Evolutionary conservation across 176 grass and related monocot species (phyloP), one percentile per base, ranked within the genome.

Genomic region (Oryza rufipogon): DNA sequence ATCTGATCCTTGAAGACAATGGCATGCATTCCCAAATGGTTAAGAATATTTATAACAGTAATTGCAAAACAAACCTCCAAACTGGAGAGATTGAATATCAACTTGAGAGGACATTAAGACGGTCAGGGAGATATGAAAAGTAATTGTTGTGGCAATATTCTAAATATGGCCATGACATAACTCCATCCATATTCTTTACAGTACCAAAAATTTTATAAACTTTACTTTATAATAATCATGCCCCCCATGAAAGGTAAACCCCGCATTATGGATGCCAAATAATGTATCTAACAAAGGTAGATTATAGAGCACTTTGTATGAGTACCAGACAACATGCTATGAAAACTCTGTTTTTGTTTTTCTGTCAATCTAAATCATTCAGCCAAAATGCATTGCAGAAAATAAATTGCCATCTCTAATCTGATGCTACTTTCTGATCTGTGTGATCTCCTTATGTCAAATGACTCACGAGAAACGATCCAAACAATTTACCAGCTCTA

Each of bases 401-500:
- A 42, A 74, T 77, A 52, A 61, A 61, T 10, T 42, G 30, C 26
- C 22, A 58, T 33, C 17, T 26, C 36, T 15, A 20, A 16, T 81
- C 22, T 15, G 42, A 79, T 32, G 66, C 33, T 30, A 28, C 11
- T 33, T 34, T 58, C 61, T 65, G 67, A 49, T 25, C 49, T 26
- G 14, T 58, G 46, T 67, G 45, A 32, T 44, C 39, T 75, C 60
- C 9, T 63, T 61, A 7, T 22, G 20, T 17, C 39, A 39, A 22
- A 69, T 75, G 1, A 25, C n/a, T 11, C 58, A 3, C 8, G 10
- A 23, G 58, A 38, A 44, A 82, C 13, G 49, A 10, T 69, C 63
- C 17, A 79, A 66, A 87, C 79, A 44, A 71, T 51, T 68, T 95
- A 95, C 88, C 90, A 39, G 80, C 81, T 86, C 71, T 71, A 19